Conservation (phyloP, 2,329 filamentous ascomycete species). For the Metarhizium humberi region DNA sequence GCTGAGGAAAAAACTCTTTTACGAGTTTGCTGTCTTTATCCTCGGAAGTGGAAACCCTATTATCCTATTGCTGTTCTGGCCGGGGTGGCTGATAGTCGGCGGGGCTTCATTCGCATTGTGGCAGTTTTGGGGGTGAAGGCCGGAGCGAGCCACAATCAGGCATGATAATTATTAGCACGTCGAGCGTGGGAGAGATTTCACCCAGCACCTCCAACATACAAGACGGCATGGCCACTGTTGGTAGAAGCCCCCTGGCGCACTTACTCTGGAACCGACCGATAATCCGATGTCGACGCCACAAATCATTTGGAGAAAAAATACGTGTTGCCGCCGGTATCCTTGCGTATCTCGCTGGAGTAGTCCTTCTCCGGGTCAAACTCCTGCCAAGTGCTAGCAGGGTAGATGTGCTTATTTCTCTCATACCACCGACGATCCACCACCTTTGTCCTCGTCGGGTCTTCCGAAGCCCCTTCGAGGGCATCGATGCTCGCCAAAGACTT, state of each 20-base stretch:
- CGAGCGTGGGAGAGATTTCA: background rate
- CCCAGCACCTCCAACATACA: background rate
- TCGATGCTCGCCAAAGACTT: conserved; percentile 36
- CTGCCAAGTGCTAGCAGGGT: conserved; percentile 90
- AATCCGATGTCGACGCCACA: background rate
- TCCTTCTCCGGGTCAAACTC: conserved; percentile 88
- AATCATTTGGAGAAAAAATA: conserved; percentile 66
- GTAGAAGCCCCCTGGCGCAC: background rate
- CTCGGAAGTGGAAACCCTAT: conserved; percentile 41
- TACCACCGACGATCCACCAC: conserved; percentile 97
- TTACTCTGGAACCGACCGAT: background rate
- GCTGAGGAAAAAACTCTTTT: conserved; percentile 37
- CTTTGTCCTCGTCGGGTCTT: conserved; percentile 78
- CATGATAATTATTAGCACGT: conserved; percentile 1
- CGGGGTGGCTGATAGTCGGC: conserved; percentile 42
- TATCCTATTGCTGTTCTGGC: conserved; percentile 45
- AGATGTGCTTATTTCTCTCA: conserved; percentile 96
- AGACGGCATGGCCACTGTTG: background rate
- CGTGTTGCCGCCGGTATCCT: conserved; percentile 81
- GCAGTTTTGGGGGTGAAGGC: conserved; percentile 23
- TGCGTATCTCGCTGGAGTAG: conserved; percentile 66
- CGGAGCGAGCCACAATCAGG: background rate
- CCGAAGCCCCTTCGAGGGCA: conserved; percentile 62
- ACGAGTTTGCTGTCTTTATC: conserved; percentile 41
- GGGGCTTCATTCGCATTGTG: conserved; percentile 24